Evolutionary conservation across 352 stramenopile species (phyloP).

Genomic region (Phytophthora pistaciae): DNA sequence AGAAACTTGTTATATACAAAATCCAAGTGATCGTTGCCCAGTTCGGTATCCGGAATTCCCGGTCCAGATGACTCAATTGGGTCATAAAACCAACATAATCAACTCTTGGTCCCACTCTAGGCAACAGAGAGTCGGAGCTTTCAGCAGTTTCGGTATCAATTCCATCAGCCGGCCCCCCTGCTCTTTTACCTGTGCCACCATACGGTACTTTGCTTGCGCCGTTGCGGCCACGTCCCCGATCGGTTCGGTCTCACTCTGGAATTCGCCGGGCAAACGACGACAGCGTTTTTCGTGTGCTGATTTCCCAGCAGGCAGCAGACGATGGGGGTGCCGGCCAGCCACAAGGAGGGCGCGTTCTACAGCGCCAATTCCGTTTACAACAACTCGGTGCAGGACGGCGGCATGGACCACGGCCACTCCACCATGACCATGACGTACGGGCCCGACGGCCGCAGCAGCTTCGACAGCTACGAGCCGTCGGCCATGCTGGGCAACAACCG

Average conservation of each 20-base stretch:
- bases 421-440: conserved; percentile 38
- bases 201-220: neutral
- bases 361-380: conserved; percentile 39
- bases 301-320: conserved; percentile 2
- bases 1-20: neutral
- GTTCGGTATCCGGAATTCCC: conserved; percentile 29
- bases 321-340: conserved; percentile 37
- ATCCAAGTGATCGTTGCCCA: neutral
- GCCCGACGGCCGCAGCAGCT: conserved; percentile 30
- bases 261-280: conserved; percentile 27
- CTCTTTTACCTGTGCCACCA: conserved; percentile 23
- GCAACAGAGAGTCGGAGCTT: conserved; percentile 27
- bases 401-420: conserved; percentile 40
- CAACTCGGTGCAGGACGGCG: conserved; percentile 34
- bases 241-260: conserved; percentile 38
- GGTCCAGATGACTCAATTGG: conserved; percentile 9
- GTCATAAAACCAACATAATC: conserved; percentile 1
- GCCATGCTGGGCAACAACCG: conserved; percentile 44
- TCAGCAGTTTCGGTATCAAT: conserved; percentile 38
- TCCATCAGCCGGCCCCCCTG: conserved; percentile 13
- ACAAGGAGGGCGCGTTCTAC: conserved; percentile 41
- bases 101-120: conserved; percentile 26
- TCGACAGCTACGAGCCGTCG: conserved; percentile 41
- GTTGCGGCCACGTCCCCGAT: conserved; percentile 15
- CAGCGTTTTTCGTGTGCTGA: conserved; percentile 8